Evolutionary conservation across 768 basidiomycete genomes (phyloP), one percentile per base, ranked within the genome.

Genomic region (Kondoa subrosea): DNA sequence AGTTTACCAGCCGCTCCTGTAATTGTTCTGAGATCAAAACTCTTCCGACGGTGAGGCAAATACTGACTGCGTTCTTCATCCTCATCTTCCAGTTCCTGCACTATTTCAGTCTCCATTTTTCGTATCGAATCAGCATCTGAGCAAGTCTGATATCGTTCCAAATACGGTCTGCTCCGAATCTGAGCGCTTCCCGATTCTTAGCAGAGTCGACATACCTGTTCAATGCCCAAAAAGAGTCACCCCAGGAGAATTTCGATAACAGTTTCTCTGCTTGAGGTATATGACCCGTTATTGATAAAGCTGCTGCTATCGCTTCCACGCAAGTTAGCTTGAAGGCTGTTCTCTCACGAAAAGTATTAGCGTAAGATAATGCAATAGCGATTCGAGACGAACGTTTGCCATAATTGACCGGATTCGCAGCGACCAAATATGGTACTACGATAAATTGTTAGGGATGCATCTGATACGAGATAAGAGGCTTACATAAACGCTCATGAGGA

Each of bases 381-480:
- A 62, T 16, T 27, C 32, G n/a, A 32, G 17, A 66, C 65, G 21
- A 8, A 73, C 72, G 95, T 76, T 90, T 91, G 12, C 95, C 95
- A 72, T 97, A 99, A 78, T 99, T 99, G 12, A 91, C 91, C 0
- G 93, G 91, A 76, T 99, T 99, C 0, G 91, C 87, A 0, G 95
- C 95, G 57, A 97, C 77, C 25, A 99, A 83, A 76, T 93, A 97
- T 0, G 95, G 95, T 31, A 99, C 93, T 99, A n/a, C n/a, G 71
- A 16, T 21, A 1, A 27, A 50, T 56, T 66, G 30, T 17, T 59
- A 26, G 31, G 14, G 70, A 59, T 31, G 62, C 63, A 15, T 2
- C 50, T 30, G 62, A 32, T 25, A 25, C 1, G 56, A 26, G 2
- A 26, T 26, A 15, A 30, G 21, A 12, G 0, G 82, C 89, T 70